A percentile compares a stretch with the other conserved stretches of the same genome.
Conservation (phyloP, 371 early-diverging fungal genomes). For the Rhizoclosmatium hyalinum region DNA sequence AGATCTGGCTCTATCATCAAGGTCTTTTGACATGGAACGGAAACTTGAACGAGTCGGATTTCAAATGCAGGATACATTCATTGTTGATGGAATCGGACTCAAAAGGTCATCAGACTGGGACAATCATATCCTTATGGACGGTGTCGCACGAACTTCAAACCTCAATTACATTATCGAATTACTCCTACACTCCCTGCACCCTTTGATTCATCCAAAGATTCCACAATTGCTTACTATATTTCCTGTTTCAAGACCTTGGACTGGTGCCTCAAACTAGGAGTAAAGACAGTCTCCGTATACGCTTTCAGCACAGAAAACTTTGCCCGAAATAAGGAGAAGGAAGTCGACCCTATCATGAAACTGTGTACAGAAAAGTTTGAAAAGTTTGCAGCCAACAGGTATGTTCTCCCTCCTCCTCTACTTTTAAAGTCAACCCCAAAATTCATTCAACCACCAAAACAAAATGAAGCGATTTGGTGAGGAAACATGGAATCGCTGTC, state of each 20-base stretch:
- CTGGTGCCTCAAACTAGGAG: conserved; percentile 84
- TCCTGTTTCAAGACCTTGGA: conserved; percentile 72
- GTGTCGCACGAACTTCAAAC: background rate
- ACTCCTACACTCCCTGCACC: background rate
- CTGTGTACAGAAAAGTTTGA: conserved; percentile 80
- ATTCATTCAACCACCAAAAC: background rate
- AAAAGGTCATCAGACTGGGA: too few relatives aligned
- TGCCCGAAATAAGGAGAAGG: conserved; percentile 83
- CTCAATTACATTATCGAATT: background rate
- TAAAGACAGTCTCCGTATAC: conserved; percentile 93
- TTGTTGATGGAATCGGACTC: too few relatives aligned
- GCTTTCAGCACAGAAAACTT: conserved; percentile 99
- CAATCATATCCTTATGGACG: background rate
- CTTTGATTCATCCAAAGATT: background rate
- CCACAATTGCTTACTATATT: background rate
- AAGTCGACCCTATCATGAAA: conserved; percentile 90
- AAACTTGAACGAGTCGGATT: too few relatives aligned
- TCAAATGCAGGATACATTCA: too few relatives aligned
- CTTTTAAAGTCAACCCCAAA: background rate
- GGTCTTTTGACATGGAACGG: too few relatives aligned
- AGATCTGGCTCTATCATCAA: too few relatives aligned
- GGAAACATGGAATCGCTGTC: conserved; percentile 76
- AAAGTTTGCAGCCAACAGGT: conserved; percentile 77
- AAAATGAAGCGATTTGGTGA: conserved; percentile 71
- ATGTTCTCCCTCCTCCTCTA: conserved; percentile 12